Conservation (phyloP, 2,329 filamentous ascomycete species). For the Biscogniauxia sp. region DNA sequence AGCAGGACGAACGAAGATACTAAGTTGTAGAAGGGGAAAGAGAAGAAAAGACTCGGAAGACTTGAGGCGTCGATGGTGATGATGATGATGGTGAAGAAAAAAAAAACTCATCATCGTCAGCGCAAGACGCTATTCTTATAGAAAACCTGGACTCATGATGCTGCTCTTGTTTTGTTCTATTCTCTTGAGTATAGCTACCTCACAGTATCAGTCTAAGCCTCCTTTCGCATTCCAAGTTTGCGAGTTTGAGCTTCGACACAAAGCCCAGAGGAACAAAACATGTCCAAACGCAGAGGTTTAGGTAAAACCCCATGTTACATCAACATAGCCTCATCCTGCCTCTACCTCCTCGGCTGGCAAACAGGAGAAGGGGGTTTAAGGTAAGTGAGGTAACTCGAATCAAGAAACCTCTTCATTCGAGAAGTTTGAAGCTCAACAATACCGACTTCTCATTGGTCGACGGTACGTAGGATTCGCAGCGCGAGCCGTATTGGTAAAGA, state of each 20-base stretch:
- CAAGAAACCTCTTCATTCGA: no score
- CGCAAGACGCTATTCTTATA: constrained; percentile 20
- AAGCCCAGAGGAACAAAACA: neutral
- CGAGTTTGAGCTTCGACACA: neutral
- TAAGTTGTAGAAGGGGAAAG: neutral
- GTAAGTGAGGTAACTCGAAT: no score
- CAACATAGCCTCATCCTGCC: neutral
- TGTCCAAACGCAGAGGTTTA: neutral
- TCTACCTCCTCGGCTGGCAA: no score
- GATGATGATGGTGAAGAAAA: constrained; percentile 17
- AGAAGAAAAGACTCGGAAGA: constrained; percentile 5
- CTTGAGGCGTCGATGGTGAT: constrained; percentile 17
- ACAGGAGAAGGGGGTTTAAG: no score
- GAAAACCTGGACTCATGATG: constrained; percentile 12
- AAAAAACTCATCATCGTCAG: constrained; percentile 8
- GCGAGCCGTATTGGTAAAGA: no score
- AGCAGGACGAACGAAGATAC: constrained; percentile 21
- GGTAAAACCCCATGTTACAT: neutral
- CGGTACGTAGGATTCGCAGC: no score
- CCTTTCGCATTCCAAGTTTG: neutral
- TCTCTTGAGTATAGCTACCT: neutral
- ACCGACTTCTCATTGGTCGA: no score
- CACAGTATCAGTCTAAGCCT: neutral
- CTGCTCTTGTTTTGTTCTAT: constrained; percentile 2
- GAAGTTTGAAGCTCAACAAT: no score